Percentiles rank a stretch among this genome's conserved stretches.
These are phyloP conservation scores for Friedmanniomyces simplex DNA, from an alignment of 495 filamentous ascomycete genomes.

Conservation along the genomic window DNA sequence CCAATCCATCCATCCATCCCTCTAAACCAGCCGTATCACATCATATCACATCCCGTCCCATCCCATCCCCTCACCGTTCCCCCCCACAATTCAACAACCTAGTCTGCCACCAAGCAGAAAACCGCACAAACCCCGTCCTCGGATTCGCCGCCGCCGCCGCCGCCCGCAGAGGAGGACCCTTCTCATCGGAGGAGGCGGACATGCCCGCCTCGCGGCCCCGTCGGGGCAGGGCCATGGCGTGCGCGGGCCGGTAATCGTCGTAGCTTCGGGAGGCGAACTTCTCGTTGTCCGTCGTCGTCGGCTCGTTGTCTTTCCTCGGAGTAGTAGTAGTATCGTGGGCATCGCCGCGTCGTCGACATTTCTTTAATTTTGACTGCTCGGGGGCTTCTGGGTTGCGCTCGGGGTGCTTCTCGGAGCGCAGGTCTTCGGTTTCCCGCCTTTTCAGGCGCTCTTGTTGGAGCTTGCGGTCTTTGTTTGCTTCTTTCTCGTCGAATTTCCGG, in stretches of 20 bases:
- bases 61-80: too few relatives aligned
- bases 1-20: background rate
- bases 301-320: background rate
- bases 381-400: slow-evolving; percentile 6
- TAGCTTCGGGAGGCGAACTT: slow-evolving; percentile 6
- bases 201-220: background rate
- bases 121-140: slow-evolving; percentile 6
- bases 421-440: slow-evolving; percentile 4
- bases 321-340: too few relatives aligned
- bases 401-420: slow-evolving; percentile 8
- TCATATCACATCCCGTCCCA: too few relatives aligned
- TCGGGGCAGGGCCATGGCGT: background rate
- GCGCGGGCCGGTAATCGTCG: slow-evolving; percentile 5
- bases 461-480: slow-evolving; percentile 39
- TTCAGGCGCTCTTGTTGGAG: slow-evolving; percentile 7
- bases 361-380: background rate
- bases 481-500: slow-evolving; percentile 45
- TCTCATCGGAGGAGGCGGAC: too few relatives aligned
- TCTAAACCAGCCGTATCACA: background rate
- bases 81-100: slow-evolving; percentile 6
- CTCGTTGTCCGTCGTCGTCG: background rate
- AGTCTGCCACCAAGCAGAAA: slow-evolving; percentile 8
- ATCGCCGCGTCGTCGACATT: background rate
- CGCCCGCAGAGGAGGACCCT: background rate
- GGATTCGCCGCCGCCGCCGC: background rate